Evolutionary conservation across 495 filamentous ascomycete genomes (phyloP).

Genomic region (Hyaloscypha hepaticicola): DNA sequence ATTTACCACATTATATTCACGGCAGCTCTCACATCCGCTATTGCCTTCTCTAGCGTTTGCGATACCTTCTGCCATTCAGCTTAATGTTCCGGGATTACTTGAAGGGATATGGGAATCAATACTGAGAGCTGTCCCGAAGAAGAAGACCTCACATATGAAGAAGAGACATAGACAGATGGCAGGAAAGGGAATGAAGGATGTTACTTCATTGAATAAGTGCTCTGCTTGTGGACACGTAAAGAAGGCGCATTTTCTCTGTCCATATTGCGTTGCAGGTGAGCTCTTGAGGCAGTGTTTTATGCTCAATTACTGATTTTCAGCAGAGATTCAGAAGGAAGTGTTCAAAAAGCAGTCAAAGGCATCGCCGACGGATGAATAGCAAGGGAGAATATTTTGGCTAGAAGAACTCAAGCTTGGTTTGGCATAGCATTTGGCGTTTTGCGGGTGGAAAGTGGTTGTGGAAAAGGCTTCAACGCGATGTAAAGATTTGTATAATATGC

Average conservation of each 20-base stretch:
- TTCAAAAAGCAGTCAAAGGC: slow-evolving; percentile 30
- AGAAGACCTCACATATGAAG: slow-evolving; percentile 97
- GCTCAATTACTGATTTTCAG: slow-evolving; percentile 4
- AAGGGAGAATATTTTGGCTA: background rate
- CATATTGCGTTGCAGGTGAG: slow-evolving; percentile 72
- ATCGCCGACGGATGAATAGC: slow-evolving; percentile 4
- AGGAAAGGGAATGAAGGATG: slow-evolving; percentile 89
- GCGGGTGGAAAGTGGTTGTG: background rate
- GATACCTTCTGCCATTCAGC: slow-evolving; percentile 54
- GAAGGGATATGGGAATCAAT: slow-evolving; percentile 88
- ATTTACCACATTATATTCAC: slow-evolving; percentile 38
- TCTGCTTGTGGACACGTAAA: slow-evolving; percentile 85
- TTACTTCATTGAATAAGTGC: slow-evolving; percentile 81
- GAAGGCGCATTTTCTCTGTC: slow-evolving; percentile 82
- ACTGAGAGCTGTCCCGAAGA: slow-evolving; percentile 92
- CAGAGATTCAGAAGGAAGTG: slow-evolving; percentile 38
- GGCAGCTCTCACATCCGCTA: slow-evolving; percentile 41
- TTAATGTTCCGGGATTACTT: slow-evolving; percentile 56
- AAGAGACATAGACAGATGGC: slow-evolving; percentile 90
- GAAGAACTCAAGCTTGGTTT: background rate
- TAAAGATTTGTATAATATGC: background rate
- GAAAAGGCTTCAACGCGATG: background rate
- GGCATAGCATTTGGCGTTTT: slow-evolving; percentile 18
- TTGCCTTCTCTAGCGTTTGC: slow-evolving; percentile 50
- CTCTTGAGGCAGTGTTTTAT: background rate